Evolutionary conservation across 805 yeast species (phyloP).

Genomic region (Metschnikowia gelsemii): DNA sequence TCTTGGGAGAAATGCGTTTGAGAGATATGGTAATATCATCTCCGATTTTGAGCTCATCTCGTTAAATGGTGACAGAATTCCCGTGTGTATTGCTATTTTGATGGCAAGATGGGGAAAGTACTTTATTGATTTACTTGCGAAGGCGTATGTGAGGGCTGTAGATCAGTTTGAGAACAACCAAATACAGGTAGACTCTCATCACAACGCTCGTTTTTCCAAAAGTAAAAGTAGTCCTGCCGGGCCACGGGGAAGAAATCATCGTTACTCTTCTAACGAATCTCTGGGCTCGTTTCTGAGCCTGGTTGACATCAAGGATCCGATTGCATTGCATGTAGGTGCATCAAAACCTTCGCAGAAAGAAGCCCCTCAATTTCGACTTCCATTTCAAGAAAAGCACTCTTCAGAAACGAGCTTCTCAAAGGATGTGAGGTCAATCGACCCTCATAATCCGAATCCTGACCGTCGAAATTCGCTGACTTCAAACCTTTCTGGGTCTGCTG

Average conservation of each 20-base stretch:
- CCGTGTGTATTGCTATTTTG: conserved; percentile 58
- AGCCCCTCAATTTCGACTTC: conserved; percentile 62
- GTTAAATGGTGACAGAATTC: conserved; percentile 66
- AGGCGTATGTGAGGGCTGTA: conserved; percentile 62
- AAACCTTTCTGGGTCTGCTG: conserved; percentile 13
- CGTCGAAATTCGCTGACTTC: conserved; percentile 15
- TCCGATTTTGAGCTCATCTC: conserved; percentile 73
- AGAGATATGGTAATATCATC: conserved; percentile 58
- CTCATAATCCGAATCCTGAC: conserved; percentile 20
- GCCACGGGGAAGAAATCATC: neutral
- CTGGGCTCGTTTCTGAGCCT: conserved; percentile 9
- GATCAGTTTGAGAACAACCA: conserved; percentile 36
- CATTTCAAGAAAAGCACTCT: conserved; percentile 54
- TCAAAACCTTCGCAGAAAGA: conserved; percentile 34
- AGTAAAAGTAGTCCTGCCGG: conserved; percentile 15
- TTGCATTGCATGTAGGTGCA: conserved; percentile 21
- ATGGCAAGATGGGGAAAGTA: conserved; percentile 77
- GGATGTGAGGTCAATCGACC: conserved; percentile 26
- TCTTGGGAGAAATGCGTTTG: conserved; percentile 71
- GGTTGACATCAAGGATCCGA: conserved; percentile 17
- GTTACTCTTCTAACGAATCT: conserved; percentile 6
- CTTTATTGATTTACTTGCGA: conserved; percentile 59
- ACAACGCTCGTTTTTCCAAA: conserved; percentile 12
- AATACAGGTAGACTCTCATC: conserved; percentile 16
- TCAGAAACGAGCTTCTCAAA: conserved; percentile 7